Percentiles rank a stretch among this genome's conserved stretches.
Conservation (phyloP, 1,284 basidiomycete genomes). For the Butyriboletus appendiculatus region DNA sequence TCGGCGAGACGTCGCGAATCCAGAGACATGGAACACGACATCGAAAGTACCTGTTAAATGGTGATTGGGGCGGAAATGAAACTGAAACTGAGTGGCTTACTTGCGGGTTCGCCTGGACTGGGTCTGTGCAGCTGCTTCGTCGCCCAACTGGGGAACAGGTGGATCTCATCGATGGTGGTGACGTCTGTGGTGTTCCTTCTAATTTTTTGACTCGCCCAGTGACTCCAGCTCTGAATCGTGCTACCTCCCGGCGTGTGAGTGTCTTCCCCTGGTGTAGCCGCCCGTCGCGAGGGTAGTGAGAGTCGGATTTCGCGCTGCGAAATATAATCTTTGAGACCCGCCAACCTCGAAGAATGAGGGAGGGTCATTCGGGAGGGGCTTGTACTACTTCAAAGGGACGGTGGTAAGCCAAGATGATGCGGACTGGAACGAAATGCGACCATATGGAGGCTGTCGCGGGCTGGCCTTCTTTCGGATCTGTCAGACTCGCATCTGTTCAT, state of each 20-base stretch:
- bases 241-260: slow-evolving; percentile 15
- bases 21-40: slow-evolving; percentile 72
- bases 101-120: slow-evolving; percentile 5
- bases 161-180: slow-evolving; percentile 33
- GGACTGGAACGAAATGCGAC: slow-evolving; percentile 10
- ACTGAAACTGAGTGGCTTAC: slow-evolving; percentile 14
- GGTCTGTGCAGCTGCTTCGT: slow-evolving; percentile 11
- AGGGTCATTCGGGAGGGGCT: slow-evolving; percentile 37
- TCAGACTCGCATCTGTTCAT: too few relatives aligned
- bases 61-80: neutral
- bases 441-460: slow-evolving; percentile 7
- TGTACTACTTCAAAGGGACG: slow-evolving; percentile 8
- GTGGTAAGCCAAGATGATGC: neutral
- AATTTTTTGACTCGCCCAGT: slow-evolving; percentile 53
- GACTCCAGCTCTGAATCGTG: slow-evolving; percentile 40
- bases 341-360: slow-evolving; percentile 35
- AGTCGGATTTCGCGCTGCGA: slow-evolving; percentile 38
- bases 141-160: slow-evolving; percentile 40
- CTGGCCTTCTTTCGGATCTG: neutral
- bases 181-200: slow-evolving; percentile 22
- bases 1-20: slow-evolving; percentile 67
- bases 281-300: slow-evolving; percentile 18
- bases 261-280: slow-evolving; percentile 12
- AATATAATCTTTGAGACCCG: slow-evolving; percentile 45
- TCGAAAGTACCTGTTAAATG: slow-evolving; percentile 54